Conservation (phyloP, 495 filamentous ascomycete genomes). For the Barbatosphaeria neglecta region DNA sequence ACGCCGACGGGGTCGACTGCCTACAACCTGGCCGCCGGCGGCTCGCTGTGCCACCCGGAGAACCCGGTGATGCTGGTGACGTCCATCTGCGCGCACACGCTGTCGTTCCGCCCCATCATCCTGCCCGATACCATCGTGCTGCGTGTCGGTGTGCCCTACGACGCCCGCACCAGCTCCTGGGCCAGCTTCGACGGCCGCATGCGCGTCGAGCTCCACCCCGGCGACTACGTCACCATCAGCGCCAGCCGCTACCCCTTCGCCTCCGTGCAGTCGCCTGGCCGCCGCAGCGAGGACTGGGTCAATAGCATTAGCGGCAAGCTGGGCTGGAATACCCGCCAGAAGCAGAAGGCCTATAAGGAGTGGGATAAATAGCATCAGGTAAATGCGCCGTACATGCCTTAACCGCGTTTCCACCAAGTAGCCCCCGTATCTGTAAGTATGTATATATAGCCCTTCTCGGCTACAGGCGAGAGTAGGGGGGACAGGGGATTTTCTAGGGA, state of each 20-base stretch:
- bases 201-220: constrained; percentile 72
- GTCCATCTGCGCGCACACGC: constrained; percentile 89
- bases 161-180: constrained; percentile 82
- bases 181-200: constrained; percentile 94
- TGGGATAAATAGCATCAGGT: constrained; percentile 27
- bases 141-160: constrained; percentile 82
- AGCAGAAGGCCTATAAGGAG: constrained; percentile 47
- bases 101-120: constrained; percentile 92
- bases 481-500: too few species aligned
- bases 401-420: too few species aligned
- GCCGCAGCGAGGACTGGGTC: constrained; percentile 81
- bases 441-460: background rate
- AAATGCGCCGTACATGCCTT: too few species aligned
- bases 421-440: too few species aligned
- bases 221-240: constrained; percentile 92
- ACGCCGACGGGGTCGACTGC: constrained; percentile 92
- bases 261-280: constrained; percentile 64
- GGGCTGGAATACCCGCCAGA: constrained; percentile 88
- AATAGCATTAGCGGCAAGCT: constrained; percentile 81
- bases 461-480: too few species aligned
- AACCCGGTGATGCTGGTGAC: constrained; percentile 95
- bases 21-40: constrained; percentile 94
- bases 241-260: constrained; percentile 91
- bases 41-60: constrained; percentile 89
- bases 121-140: constrained; percentile 90